phyloP scores from a whole-genome alignment of 805 yeast species.

The Ogataea pilisensis region DNA sequence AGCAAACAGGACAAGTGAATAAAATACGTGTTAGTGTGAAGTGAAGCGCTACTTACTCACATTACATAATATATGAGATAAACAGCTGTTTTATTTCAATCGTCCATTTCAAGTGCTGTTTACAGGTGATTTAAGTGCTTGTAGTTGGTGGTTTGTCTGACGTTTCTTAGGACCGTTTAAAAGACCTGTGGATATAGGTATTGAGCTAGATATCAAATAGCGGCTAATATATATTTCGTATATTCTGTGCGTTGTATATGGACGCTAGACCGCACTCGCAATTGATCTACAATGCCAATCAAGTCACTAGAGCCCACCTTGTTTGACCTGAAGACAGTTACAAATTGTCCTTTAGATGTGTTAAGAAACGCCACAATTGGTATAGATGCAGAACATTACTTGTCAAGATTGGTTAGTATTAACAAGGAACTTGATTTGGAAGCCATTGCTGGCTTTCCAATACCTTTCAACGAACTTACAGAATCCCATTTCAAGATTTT shows the following conservation, averaged over 20 bases:
- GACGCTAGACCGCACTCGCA: no score
- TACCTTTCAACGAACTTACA: conserved; percentile 50
- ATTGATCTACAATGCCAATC: conserved; percentile 26
- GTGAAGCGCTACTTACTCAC: no score
- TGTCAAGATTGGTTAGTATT: conserved; percentile 55
- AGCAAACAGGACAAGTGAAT: no score
- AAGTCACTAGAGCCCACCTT: conserved; percentile 63
- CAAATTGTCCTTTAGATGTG: conserved; percentile 54
- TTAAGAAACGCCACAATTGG: conserved; percentile 69
- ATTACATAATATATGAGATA: not conserved
- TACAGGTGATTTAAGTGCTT: no score
- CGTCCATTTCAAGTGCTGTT: no score
- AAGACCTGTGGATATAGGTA: no score
- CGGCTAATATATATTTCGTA: no score
- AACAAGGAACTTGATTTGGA: conserved; percentile 66
- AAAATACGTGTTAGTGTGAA: no score
- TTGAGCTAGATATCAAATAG: no score
- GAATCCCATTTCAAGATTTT: conserved; percentile 62
- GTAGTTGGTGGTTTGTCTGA: no score
- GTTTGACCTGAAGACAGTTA: conserved; percentile 62
- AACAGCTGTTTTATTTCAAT: not conserved
- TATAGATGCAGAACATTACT: conserved; percentile 78
- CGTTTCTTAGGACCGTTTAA: no score
- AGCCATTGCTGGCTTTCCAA: conserved; percentile 81
- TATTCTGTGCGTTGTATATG: no score